Conservation (phyloP, 495 filamentous ascomycete species). For the Hypoxylon intermedium region DNA sequence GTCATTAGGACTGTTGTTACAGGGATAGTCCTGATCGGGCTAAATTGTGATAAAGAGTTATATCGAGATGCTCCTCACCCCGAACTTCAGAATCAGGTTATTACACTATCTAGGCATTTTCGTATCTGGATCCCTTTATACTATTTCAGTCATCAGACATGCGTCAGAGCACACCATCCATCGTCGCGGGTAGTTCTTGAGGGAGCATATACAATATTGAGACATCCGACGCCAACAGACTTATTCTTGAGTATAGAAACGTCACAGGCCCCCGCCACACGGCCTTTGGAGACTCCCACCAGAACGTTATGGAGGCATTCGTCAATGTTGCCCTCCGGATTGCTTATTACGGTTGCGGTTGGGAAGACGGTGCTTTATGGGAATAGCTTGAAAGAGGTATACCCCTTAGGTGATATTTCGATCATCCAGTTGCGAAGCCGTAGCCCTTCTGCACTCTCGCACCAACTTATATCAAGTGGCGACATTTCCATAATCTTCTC, state of each 20-base stretch:
- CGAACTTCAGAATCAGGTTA: not conserved
- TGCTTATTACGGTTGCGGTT: conserved; percentile 4
- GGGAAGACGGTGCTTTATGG: not conserved
- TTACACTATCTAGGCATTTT: conserved; percentile 6
- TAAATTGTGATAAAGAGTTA: conserved; percentile 31
- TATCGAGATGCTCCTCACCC: conserved; percentile 7
- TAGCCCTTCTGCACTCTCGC: not conserved
- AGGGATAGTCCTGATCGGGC: conserved; percentile 6
- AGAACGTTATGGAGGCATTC: not conserved
- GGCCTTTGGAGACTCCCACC: not conserved
- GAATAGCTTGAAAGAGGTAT: not conserved
- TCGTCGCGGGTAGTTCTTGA: conserved; percentile 10
- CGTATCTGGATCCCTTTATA: conserved; percentile 16
- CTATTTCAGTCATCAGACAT: not conserved
- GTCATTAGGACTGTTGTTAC: not conserved
- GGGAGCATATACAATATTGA: not conserved
- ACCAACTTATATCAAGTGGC: conserved; percentile 18
- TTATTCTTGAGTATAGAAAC: conserved; percentile 9
- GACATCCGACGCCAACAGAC: not conserved
- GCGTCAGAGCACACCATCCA: not conserved
- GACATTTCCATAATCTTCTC: conserved; percentile 5
- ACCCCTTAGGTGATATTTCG: conserved; percentile 6
- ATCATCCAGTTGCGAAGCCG: not conserved
- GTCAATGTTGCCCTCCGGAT: not conserved
- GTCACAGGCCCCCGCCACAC: not conserved